A percentile compares a stretch with the other conserved stretches of the same genome.
Evolutionary conservation across 2,329 filamentous ascomycete species (phyloP).

Genomic region (Hymenoscyphus repandus): DNA sequence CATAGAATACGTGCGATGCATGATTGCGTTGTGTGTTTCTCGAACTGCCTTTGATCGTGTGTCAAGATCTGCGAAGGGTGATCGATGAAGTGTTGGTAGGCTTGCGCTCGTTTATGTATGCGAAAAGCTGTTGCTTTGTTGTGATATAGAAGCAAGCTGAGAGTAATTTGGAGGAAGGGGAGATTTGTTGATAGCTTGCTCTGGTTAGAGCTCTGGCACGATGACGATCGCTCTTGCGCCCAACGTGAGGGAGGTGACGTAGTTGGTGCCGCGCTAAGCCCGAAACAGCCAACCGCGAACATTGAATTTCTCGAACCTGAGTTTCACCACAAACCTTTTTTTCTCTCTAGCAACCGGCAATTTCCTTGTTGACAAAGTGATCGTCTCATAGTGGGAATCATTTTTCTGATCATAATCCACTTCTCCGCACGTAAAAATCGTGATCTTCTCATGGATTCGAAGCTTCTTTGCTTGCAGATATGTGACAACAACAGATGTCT

Average conservation of each 20-base stretch:
- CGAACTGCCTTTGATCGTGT: not conserved
- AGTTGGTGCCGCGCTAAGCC: not conserved
- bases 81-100: not conserved
- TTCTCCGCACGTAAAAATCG: not conserved
- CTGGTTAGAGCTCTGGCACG: not conserved
- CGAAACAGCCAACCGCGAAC: not conserved
- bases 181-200: slow-evolving; percentile 1
- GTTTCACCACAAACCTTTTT: too few species aligned
- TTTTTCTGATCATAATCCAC: not conserved
- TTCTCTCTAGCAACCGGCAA: not conserved
- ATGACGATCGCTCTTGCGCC: slow-evolving; percentile 6
- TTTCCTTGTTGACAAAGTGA: not conserved
- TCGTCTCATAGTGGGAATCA: not conserved
- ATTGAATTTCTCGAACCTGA: too few species aligned
- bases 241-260: not conserved
- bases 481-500: too few species aligned
- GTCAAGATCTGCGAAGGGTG: not conserved
- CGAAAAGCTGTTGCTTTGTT: not conserved
- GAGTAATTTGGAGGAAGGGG: not conserved
- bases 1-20: slow-evolving; percentile 99
- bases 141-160: not conserved
- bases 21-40: slow-evolving; percentile 36
- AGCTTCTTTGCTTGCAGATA: not conserved
- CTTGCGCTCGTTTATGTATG: not conserved
- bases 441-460: too few species aligned